phyloP scores from a whole-genome alignment of 352 stramenopile species.

The Phytophthora meadii region DNA sequence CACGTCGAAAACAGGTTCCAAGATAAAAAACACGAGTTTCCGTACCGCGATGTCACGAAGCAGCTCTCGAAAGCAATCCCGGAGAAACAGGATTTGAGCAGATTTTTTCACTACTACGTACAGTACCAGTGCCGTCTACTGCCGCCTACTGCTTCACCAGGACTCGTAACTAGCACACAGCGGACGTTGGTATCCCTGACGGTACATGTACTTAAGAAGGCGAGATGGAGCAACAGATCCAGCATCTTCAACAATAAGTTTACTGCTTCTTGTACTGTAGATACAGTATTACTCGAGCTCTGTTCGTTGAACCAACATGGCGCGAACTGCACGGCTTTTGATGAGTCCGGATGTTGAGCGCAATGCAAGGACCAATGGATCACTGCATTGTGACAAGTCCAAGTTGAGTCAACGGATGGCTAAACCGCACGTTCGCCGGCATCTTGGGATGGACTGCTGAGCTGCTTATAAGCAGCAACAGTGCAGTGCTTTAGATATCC shows the following conservation, averaged over 20 bases:
- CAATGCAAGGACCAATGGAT: too few species aligned
- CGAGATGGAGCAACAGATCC: not conserved
- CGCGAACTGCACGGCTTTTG: not conserved
- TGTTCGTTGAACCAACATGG: constrained; percentile 1
- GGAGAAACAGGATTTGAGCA: too few species aligned
- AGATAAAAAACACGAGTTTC: not conserved
- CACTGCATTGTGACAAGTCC: constrained; percentile 1
- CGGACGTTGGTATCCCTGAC: too few species aligned
- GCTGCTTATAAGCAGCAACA: not conserved
- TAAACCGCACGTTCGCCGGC: not conserved
- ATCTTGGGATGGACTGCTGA: constrained; percentile 9
- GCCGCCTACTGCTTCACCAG: too few species aligned
- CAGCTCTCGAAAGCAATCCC: constrained; percentile 12
- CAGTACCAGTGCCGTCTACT: too few species aligned
- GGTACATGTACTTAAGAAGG: too few species aligned
- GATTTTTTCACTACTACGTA: too few species aligned
- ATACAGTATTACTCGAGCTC: not conserved
- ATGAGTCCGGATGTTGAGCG: constrained; percentile 1
- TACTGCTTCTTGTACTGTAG: not conserved
- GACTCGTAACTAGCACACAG: too few species aligned
- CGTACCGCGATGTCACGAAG: constrained; percentile 1
- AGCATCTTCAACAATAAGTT: too few species aligned
- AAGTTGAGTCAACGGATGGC: not conserved
- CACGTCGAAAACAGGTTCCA: too few species aligned
- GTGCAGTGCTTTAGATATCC: too few species aligned